These are phyloP conservation scores for Allomyces macrogynus DNA, from an alignment of 192 early-diverging fungal species.

Conservation along the genomic window DNA sequence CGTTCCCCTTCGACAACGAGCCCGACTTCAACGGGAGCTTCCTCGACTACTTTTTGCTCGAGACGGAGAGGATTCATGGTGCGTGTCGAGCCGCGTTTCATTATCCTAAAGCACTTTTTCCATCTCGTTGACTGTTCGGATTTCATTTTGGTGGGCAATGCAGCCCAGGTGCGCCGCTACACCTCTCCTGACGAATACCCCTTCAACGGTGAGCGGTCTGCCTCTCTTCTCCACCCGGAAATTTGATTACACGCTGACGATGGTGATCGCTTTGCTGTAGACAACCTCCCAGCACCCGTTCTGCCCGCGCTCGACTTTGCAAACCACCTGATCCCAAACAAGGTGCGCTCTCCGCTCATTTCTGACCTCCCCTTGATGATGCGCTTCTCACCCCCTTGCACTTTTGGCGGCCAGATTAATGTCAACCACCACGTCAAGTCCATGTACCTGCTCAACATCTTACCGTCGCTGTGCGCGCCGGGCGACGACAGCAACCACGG, in stretches of 20 bases:
- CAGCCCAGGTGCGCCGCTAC: constrained; percentile 60
- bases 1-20: constrained; percentile 37
- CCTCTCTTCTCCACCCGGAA: too few species aligned
- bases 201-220: constrained; percentile 32
- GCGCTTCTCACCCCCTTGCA: too few species aligned
- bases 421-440: constrained; percentile 65
- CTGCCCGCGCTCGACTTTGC: constrained; percentile 69
- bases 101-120: neutral
- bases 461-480: constrained; percentile 45
- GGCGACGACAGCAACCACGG: constrained; percentile 87
- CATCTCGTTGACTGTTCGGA: neutral
- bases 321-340: constrained; percentile 42
- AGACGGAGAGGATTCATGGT: constrained; percentile 84
- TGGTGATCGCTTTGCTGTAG: too few species aligned
- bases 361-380: too few species aligned
- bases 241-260: too few species aligned
- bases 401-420: constrained; percentile 43
- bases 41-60: constrained; percentile 71
- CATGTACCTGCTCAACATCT: constrained; percentile 61
- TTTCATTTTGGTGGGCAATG: neutral
- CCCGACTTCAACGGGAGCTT: constrained; percentile 53
- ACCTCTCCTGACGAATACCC: constrained; percentile 89
- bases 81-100: constrained; percentile 7
- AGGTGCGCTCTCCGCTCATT: too few species aligned
- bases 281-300: constrained; percentile 57